phyloP scores from a whole-genome alignment of 345 rosid species.

The Bruguiera sexangula region DNA sequence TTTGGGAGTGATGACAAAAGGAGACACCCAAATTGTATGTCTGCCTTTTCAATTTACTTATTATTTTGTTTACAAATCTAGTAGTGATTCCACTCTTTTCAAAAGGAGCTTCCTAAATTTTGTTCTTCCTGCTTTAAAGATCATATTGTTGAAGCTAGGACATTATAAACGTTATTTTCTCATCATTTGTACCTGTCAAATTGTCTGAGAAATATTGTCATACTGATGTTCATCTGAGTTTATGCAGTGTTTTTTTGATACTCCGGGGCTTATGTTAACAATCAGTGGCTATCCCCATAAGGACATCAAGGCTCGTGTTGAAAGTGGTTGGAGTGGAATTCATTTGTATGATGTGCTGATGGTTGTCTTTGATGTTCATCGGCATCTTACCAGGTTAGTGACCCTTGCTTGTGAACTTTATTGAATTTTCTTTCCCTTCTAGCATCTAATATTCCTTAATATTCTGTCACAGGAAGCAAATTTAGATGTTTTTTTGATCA shows the following conservation, averaged over 20 bases:
- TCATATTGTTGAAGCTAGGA: no score
- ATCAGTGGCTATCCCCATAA: constrained; percentile 62
- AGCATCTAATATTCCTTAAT: neutral
- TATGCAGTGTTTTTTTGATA: constrained; percentile 87
- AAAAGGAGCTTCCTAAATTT: no score
- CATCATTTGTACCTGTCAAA: no score
- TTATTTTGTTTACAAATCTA: neutral
- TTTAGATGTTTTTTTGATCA: neutral
- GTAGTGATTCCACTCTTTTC: neutral
- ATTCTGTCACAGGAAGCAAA: neutral
- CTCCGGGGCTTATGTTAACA: constrained; percentile 78
- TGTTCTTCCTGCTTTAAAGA: no score
- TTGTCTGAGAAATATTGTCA: no score
- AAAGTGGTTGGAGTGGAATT: constrained; percentile 79
- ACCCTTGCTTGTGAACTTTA: constrained; percentile 11
- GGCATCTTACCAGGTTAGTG: constrained; percentile 79
- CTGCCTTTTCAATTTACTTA: constrained; percentile 11
- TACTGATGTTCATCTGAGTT: constrained; percentile 8
- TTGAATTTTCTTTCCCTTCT: neutral
- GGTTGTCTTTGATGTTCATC: constrained; percentile 85
- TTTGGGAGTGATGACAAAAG: constrained; percentile 80
- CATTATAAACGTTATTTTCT: no score
- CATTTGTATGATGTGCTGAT: constrained; percentile 77
- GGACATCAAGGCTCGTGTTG: constrained; percentile 74
- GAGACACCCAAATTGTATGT: constrained; percentile 76